phyloP scores from a whole-genome alignment of 1,139 yeast genomes.

The Diutina catenulata region DNA sequence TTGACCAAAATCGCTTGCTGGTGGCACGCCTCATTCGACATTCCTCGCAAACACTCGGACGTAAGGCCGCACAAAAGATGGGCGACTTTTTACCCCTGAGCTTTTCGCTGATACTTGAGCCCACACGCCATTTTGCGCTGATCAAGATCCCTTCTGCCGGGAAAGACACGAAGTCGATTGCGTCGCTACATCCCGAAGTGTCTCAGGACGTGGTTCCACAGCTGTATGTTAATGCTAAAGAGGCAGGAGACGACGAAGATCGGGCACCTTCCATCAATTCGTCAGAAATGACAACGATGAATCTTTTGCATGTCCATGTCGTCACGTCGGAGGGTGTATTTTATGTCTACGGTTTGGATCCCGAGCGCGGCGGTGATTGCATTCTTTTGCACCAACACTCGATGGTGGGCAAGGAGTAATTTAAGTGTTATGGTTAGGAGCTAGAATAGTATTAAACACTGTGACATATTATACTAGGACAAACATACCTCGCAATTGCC shows the following conservation, averaged over 20 bases:
- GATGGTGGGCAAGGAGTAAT: constrained; percentile 16
- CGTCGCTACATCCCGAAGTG: constrained; percentile 35
- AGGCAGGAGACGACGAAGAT: constrained; percentile 9
- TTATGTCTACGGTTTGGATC: constrained; percentile 76
- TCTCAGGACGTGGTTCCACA: constrained; percentile 27
- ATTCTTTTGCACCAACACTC: constrained; percentile 63
- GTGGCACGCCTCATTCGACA: constrained; percentile 48
- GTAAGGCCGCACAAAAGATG: constrained; percentile 80
- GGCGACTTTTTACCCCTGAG: constrained; percentile 80
- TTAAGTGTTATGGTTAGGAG: too few species aligned
- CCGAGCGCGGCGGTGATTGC: constrained; percentile 92
- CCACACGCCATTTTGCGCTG: constrained; percentile 89
- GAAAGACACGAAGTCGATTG: constrained; percentile 53
- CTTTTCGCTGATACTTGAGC: constrained; percentile 79
- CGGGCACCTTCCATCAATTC: constrained; percentile 4
- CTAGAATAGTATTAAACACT: too few species aligned
- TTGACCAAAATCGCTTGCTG: constrained; percentile 57
- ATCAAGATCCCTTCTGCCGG: constrained; percentile 62
- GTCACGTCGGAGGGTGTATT: constrained; percentile 82
- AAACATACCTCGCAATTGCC: too few species aligned
- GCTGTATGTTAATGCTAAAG: constrained; percentile 16
- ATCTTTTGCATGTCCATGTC: constrained; percentile 57
- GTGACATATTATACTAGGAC: too few species aligned
- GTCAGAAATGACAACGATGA: constrained; percentile 29
- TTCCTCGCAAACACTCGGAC: constrained; percentile 45